phyloP scores from a whole-genome alignment of 2,329 filamentous ascomycete species.

The Cordyceps cateniannulata region DNA sequence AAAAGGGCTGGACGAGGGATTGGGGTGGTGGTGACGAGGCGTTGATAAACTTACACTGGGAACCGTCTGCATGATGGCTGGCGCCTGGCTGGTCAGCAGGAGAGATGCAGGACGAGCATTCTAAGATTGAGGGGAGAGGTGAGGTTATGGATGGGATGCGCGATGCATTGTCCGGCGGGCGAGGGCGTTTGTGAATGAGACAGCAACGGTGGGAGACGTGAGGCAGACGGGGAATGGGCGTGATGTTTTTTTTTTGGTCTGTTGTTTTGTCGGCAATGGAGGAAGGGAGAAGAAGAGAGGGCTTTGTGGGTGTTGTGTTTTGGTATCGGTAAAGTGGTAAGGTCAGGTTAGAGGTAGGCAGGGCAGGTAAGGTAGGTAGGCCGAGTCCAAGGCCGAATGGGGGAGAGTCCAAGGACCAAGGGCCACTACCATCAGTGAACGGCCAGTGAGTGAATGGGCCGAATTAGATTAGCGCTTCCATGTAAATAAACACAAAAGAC shows the following conservation, averaged over 20 bases:
- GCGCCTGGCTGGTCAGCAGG: conserved; percentile 30
- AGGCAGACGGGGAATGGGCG: background rate
- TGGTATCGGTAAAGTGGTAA: background rate
- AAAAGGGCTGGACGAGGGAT: background rate
- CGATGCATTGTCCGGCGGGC: conserved; percentile 7
- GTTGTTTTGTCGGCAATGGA: background rate
- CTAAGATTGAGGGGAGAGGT: conserved; percentile 19
- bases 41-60: conserved; percentile 36
- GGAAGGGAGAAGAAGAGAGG: background rate
- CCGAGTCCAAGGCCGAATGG: no score
- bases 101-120: conserved; percentile 30
- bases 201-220: background rate
- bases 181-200: background rate
- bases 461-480: no score
- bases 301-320: background rate
- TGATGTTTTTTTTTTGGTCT: background rate
- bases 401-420: no score
- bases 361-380: background rate
- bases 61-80: conserved; percentile 47
- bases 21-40: conserved; percentile 1
- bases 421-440: no score
- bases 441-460: no score
- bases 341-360: background rate
- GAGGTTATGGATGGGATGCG: conserved; percentile 2
- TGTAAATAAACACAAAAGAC: no score